Percentiles rank a stretch among this genome's conserved stretches.
Evolutionary conservation across 2,329 filamentous ascomycete species (phyloP).

Genomic region (Penicillium frequentans): DNA sequence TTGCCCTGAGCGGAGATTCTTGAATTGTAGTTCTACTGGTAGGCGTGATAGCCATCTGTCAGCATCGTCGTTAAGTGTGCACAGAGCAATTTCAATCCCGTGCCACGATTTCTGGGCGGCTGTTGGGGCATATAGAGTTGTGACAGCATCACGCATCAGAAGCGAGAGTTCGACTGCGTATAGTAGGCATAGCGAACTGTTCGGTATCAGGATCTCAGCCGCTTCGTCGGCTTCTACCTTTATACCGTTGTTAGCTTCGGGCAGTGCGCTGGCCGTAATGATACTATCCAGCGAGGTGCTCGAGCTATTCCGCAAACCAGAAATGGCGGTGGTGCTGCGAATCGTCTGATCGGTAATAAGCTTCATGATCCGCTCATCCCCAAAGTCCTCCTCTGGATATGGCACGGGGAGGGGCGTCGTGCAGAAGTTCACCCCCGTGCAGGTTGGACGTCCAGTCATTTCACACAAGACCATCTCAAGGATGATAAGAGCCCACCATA

Average conservation of each 20-base stretch:
- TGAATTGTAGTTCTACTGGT: constrained; percentile 37
- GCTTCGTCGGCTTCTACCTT: constrained; percentile 18
- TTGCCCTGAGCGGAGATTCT: constrained; percentile 22
- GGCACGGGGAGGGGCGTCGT: constrained; percentile 44
- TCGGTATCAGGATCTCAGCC: constrained; percentile 33
- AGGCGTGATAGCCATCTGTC: constrained; percentile 41
- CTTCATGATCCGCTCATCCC: constrained; percentile 29
- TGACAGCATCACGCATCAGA: constrained; percentile 37
- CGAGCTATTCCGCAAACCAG: constrained; percentile 8
- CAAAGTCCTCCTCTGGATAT: constrained; percentile 39
- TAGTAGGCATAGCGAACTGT: constrained; percentile 40
- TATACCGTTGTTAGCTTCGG: constrained; percentile 5
- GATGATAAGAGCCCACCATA: constrained; percentile 46
- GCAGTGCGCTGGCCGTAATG: constrained; percentile 6
- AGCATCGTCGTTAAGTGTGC: constrained; percentile 32
- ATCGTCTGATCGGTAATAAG: constrained; percentile 35
- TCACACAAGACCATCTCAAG: constrained; percentile 42
- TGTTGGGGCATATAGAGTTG: constrained; percentile 39
- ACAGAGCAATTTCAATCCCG: constrained; percentile 36
- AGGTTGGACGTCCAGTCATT: constrained; percentile 44
- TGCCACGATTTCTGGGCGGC: constrained; percentile 35
- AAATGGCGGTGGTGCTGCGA: constrained; percentile 29
- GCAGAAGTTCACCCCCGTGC: constrained; percentile 38
- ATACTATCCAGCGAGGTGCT: not conserved
- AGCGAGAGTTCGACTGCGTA: constrained; percentile 38